Percentiles rank a stretch among this genome's conserved stretches.
These are phyloP conservation scores for Chaetothyriales sp. DNA, from an alignment of 2,329 filamentous ascomycete genomes.

Conservation along the genomic window DNA sequence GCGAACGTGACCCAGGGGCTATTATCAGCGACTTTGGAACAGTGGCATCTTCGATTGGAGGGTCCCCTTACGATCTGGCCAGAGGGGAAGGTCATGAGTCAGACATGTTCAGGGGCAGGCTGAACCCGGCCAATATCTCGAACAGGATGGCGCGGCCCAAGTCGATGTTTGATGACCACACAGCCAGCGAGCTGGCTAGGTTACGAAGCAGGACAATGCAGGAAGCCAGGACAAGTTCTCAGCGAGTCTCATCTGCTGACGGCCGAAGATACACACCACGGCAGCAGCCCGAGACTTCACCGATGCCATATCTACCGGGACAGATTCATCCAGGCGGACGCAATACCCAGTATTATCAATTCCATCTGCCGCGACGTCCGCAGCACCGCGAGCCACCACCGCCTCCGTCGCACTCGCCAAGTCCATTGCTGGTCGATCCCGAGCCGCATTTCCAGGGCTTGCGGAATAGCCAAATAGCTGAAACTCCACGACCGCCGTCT, in stretches of 20 bases:
- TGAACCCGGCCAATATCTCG: constrained; percentile 4
- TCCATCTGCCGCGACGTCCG: background rate
- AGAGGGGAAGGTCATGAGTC: constrained; percentile 2
- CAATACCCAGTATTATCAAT: background rate
- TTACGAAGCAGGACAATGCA: constrained; percentile 8
- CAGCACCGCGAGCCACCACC: background rate
- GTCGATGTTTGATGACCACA: constrained; percentile 14
- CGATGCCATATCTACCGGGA: constrained; percentile 1
- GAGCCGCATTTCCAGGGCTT: background rate
- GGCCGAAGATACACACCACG: constrained; percentile 16
- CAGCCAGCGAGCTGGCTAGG: constrained; percentile 9
- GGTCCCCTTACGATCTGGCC: constrained; percentile 12
- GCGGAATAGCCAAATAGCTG: background rate
- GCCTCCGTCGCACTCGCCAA: background rate
- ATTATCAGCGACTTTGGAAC: constrained; percentile 13
- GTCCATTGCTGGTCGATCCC: background rate
- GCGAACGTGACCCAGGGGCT: constrained; percentile 4
- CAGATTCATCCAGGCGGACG: background rate
- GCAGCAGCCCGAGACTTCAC: constrained; percentile 4
- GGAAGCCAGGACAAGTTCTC: constrained; percentile 3
- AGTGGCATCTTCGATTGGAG: constrained; percentile 7
- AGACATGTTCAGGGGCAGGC: background rate
- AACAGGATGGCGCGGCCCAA: constrained; percentile 3
- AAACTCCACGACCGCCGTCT: background rate
- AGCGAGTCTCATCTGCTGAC: constrained; percentile 11